These are phyloP conservation scores for Lasiosphaeris hirsuta DNA, from an alignment of 495 filamentous ascomycete species.

Conservation along the genomic window DNA sequence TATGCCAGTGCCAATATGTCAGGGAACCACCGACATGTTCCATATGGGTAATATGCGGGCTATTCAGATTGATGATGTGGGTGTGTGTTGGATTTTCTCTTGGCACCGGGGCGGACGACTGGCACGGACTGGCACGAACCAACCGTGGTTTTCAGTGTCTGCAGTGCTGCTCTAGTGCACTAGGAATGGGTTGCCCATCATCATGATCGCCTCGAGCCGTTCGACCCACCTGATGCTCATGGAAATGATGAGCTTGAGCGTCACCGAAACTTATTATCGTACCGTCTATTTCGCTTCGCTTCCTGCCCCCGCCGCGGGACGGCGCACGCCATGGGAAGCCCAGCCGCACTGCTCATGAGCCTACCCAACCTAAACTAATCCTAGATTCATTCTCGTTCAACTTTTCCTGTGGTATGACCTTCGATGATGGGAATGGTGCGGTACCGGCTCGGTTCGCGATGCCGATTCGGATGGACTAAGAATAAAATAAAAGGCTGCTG, in stretches of 20 bases:
- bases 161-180: no score
- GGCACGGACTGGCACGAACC: no score
- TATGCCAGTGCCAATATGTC: constrained; percentile 14
- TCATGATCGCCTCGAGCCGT: background rate
- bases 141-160: no score
- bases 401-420: no score
- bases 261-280: background rate
- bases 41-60: constrained; percentile 21
- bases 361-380: background rate
- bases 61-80: constrained; percentile 12
- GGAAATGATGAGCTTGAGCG: no score
- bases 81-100: constrained; percentile 4
- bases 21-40: background rate
- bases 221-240: no score
- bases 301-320: no score
- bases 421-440: no score
- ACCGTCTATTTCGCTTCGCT: no score
- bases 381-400: background rate
- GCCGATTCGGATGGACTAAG: background rate
- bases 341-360: background rate
- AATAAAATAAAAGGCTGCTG: background rate
- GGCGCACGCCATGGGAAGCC: background rate
- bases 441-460: no score
- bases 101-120: background rate
- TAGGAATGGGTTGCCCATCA: background rate